Conservation (phyloP, 2,329 filamentous ascomycete genomes). For the Cytospora leucostoma region DNA sequence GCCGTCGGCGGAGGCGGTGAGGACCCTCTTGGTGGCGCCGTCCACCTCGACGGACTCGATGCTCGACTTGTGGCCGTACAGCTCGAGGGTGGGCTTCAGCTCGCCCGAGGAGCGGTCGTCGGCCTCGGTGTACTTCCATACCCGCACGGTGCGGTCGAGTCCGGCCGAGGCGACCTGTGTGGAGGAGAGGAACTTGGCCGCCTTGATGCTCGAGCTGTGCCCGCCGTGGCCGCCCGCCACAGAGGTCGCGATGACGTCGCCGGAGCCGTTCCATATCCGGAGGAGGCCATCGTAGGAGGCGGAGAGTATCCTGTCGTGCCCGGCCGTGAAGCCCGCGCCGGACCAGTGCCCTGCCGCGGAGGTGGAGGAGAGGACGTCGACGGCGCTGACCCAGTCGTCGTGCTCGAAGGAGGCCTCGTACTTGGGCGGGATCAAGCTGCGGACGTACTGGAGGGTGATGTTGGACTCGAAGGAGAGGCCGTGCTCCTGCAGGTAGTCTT, state of each 20-base stretch:
- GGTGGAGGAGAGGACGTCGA: slow-evolving; percentile 75
- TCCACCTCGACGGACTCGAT: slow-evolving; percentile 73
- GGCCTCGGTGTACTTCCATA: slow-evolving; percentile 84
- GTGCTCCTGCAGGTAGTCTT: slow-evolving; percentile 83
- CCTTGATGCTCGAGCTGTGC: slow-evolving; percentile 75
- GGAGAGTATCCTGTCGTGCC: slow-evolving; percentile 79
- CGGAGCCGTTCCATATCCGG: slow-evolving; percentile 86
- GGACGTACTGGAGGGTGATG: slow-evolving; percentile 87
- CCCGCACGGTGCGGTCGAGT: slow-evolving; percentile 78
- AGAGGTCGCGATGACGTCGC: slow-evolving; percentile 80
- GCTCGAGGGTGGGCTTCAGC: slow-evolving; percentile 74
- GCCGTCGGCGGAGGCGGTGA: slow-evolving; percentile 84
- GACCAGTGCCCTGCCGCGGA: slow-evolving; percentile 63
- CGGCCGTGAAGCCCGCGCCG: slow-evolving; percentile 49
- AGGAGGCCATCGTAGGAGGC: slow-evolving; percentile 89
- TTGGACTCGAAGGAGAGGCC: slow-evolving; percentile 88
- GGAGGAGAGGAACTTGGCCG: slow-evolving; percentile 79
- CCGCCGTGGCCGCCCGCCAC: slow-evolving; percentile 66
- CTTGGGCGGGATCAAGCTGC: slow-evolving; percentile 83
- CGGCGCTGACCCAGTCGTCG: slow-evolving; percentile 91
- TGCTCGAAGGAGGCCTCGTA: slow-evolving; percentile 94
- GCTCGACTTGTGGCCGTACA: slow-evolving; percentile 49
- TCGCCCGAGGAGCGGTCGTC: slow-evolving; percentile 60
- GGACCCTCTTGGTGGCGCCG: slow-evolving; percentile 70
- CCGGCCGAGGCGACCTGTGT: slow-evolving; percentile 80